Evolutionary conservation across 2,329 filamentous ascomycete species (phyloP), one percentile per base, ranked within the genome.

Genomic region (Beauveria varroae): DNA sequence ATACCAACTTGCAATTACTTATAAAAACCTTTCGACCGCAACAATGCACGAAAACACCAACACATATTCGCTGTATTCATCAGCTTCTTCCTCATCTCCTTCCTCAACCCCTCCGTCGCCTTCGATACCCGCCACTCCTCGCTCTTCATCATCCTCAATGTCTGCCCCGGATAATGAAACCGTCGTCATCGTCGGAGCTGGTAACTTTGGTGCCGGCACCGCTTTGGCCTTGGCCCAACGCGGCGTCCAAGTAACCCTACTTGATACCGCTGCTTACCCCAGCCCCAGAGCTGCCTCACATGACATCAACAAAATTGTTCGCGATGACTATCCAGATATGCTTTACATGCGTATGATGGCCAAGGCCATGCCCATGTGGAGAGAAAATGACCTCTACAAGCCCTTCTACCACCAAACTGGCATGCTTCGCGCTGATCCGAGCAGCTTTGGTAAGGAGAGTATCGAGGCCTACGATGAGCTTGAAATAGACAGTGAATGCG

Each of bases 401-500:
- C 59, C 68, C 5, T 79, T 74, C 64, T 87, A 85, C 68, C 81
- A 86, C 67, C 78, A 81, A 65, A 82, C 82, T 0, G 84, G 85
- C 10, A 84, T 84, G 82, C 68, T 76, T 6, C 69, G 75, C 40
- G 75, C 70, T 10, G 75, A 77, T 60, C 63, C 69, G 1, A 71
- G 70, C 30, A 74, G 79, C 51, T 76, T 83, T 62, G 78, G 79
- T 2, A 66, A 72, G 20, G 71, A 76, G 41, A 72, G 85, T 52
- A 67, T 82, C 1, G 66, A 74, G 3, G 71, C 72, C 0, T 71
- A 76, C 67, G 66, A 68, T 61, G 65, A 67, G 18, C 68, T 73
- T 59, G 73, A 72, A 26, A 73, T 81, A 43, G 65, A 72, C 40
- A 78, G 81, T 54, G 65, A 70, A 10, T 73, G 75, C 5, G 67